Evolutionary conservation across 2,329 filamentous ascomycete genomes (phyloP), one percentile per base, ranked within the genome.

Genomic region (Aspergillus aculeatus): DNA sequence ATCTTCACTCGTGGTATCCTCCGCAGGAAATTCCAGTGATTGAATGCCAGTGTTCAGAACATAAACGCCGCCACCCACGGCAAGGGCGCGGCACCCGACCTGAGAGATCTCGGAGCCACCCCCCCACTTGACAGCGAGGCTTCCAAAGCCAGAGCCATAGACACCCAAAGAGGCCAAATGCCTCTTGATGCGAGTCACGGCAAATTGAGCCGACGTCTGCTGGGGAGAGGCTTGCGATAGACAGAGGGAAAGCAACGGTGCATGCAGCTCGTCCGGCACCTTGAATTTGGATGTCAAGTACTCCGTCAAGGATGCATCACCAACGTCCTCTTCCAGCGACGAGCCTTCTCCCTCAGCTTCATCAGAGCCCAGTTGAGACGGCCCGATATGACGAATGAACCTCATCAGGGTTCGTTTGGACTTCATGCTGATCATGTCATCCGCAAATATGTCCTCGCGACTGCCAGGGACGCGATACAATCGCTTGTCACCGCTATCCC

Each of bases 91-190:
- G 73, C 95, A 98, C 4, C 88, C 91, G 24, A 96, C 92, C 79
- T 99, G 94, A 31, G 90, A 87, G 61, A 98, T 86, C 76, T 99
- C 94, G 32, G 92, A 89, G 50, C 90, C 82, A 29, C 94, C 92
- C 50, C 94, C 94, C 89, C 92, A 99, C 81, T 96, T 97, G 23
- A 93, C 89, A 66, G 96, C 86, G 12, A 99, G 86, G 50, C 92
- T 91, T 54, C 91, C 91, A 72, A 98, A 98, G 10, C 94, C 92
- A 51, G 90, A 85, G 0, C 94, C 94, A 68, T 97, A 94, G 4
- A 91, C 80, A 7, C 94, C 93, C 76, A 96, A 93, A 0, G 94
- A 97, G 14, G 85, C 84, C 54, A 98, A 79, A 75, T 99, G 93
- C 49, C 88, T 86, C 66, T 89, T 84, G 58, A 98, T 90, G 26